Evolutionary conservation across 2,329 filamentous ascomycete species (phyloP).

Genomic region (Pseudogymnoascus sp.): DNA sequence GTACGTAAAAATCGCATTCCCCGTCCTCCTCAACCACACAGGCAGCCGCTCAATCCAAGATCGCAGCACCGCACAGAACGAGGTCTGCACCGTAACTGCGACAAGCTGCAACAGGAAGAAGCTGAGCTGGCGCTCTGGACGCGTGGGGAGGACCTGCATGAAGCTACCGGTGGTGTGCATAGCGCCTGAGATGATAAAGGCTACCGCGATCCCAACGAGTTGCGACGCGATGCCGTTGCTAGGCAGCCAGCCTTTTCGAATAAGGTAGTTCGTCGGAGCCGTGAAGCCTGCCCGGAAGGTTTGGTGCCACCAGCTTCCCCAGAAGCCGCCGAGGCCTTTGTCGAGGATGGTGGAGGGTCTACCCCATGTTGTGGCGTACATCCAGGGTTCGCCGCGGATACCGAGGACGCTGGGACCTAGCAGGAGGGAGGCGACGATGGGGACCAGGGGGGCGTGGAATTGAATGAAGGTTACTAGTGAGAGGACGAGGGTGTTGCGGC

Average conservation of each 20-base stretch:
- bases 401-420: slow-evolving; percentile 47
- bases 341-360: slow-evolving; percentile 47
- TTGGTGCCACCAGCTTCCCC: slow-evolving; percentile 88
- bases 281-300: slow-evolving; percentile 68
- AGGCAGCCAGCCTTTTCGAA: slow-evolving; percentile 32
- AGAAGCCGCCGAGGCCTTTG: slow-evolving; percentile 68
- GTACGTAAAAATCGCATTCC: slow-evolving; percentile 54
- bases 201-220: slow-evolving; percentile 34
- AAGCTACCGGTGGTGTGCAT: slow-evolving; percentile 65
- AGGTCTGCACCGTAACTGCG: slow-evolving; percentile 54
- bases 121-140: slow-evolving; percentile 43
- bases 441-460: slow-evolving; percentile 46
- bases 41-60: slow-evolving; percentile 34
- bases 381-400: slow-evolving; percentile 49
- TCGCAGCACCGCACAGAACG: slow-evolving; percentile 30
- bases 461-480: slow-evolving; percentile 39
- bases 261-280: slow-evolving; percentile 45
- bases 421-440: slow-evolving; percentile 50
- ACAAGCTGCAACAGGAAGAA: slow-evolving; percentile 68
- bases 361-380: slow-evolving; percentile 52
- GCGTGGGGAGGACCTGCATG: slow-evolving; percentile 47
- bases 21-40: slow-evolving; percentile 36
- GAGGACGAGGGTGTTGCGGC: slow-evolving; percentile 45
- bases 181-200: slow-evolving; percentile 57
- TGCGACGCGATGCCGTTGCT: slow-evolving; percentile 27